Evolutionary conservation across 768 basidiomycete genomes (phyloP), one percentile per base, ranked within the genome.

Genomic region (Boletus tomentosulus): DNA sequence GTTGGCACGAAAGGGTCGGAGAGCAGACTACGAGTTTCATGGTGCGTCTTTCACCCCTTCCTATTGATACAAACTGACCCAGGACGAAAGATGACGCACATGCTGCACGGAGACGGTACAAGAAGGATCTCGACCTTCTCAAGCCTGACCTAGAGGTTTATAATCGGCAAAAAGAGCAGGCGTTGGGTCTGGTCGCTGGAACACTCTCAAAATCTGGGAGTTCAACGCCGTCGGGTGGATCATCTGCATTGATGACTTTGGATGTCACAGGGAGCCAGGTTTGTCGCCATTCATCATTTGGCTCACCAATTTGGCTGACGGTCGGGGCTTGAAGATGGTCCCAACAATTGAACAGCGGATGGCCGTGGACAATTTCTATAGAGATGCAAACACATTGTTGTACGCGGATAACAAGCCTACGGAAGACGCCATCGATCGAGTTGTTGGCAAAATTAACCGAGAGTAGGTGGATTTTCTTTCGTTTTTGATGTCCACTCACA

Each of bases 401-500:
- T 99, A 98, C 66, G 96, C 91, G 2, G 95, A 98, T 70, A 92
- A 82, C 76, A 97, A 96, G 65, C 97, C 97, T 3, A 83, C 80
- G 19, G 96, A 99, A 64, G 97, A 98, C 42, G 94, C 92, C 6
- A 92, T 98, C 54, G 97, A 99, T 71, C 75, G 90, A 37, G 87
- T 98, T 24, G 85, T 95, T 34, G 74, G 82, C 57, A 95, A 98
- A 74, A 85, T 99, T 61, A 98, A 98, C 66, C 78, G 78, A 71
- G 97, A 98, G 96, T 92, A 69, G 56, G 94, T 84, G 22, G 31
- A 41, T 6, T 16, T 33, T 30, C 33, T 9, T 31, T 27, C 44
- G 4, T 25, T 7, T 24, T 44, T 43, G 28, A 44, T 19, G 15
- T 44, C n/a, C 9, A 38, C 46, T 55, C 22, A 59, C 45, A 22